Evolutionary conservation across 176 grass and related monocot genomes (phyloP).

Genomic region (Zoysia pacifica): DNA sequence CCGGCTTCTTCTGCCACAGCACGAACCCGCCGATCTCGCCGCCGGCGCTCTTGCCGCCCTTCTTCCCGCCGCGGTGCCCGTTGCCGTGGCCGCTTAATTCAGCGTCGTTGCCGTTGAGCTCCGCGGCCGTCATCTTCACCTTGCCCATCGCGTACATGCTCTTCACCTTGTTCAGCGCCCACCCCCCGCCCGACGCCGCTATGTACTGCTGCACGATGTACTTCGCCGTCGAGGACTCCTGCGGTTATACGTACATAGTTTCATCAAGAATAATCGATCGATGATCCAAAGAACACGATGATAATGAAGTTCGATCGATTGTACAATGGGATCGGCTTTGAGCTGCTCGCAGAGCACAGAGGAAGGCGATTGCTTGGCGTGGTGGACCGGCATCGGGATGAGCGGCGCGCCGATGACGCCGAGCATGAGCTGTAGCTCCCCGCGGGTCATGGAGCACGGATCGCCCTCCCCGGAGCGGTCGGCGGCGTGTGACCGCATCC

Average conservation of each 20-base stretch:
- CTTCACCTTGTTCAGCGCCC: slow-evolving; percentile 70
- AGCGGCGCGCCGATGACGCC: slow-evolving; percentile 96
- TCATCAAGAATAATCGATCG: not conserved
- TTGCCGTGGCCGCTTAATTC: not conserved
- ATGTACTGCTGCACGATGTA: slow-evolving; percentile 99
- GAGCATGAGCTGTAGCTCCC: slow-evolving; percentile 97
- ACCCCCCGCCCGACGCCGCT: slow-evolving; percentile 89
- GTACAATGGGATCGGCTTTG: slow-evolving; percentile 77
- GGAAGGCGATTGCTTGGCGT: slow-evolving; percentile 65
- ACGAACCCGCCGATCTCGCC: slow-evolving; percentile 97
- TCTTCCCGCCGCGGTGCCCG: slow-evolving; percentile 42
- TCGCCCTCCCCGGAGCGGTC: slow-evolving; percentile 51
- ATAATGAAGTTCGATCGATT: not conserved
- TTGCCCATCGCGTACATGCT: slow-evolving; percentile 98
- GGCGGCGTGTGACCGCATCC: slow-evolving; percentile 70
- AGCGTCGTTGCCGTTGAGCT: slow-evolving; percentile 67
- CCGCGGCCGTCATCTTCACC: slow-evolving; percentile 81
- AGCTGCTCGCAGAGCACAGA: slow-evolving; percentile 68
- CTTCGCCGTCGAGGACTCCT: slow-evolving; percentile 91
- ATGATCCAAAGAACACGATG: not conserved
- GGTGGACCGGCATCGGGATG: slow-evolving; percentile 79
- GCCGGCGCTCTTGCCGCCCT: slow-evolving; percentile 30
- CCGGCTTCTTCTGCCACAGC: slow-evolving; percentile 97
- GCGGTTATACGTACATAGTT: not conserved
- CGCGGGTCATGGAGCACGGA: slow-evolving; percentile 63